These are phyloP conservation scores for Phallus indusiatus DNA, from an alignment of 768 basidiomycete genomes.

Conservation along the genomic window DNA sequence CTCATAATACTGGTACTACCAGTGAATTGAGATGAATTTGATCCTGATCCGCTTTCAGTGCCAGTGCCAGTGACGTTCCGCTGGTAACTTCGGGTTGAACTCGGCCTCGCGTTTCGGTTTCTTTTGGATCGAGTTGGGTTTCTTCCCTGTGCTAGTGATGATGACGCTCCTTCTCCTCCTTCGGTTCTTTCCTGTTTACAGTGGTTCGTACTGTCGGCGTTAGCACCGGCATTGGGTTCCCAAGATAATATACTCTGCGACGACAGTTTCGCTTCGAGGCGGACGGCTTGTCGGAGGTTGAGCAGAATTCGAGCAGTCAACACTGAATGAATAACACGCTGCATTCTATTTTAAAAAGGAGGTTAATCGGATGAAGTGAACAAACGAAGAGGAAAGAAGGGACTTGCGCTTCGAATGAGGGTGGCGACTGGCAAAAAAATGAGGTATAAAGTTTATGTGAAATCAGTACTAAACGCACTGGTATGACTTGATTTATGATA, in stretches of 20 bases:
- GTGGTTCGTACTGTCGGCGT: too few relatives aligned
- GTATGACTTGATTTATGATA: not conserved
- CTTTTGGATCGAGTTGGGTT: too few relatives aligned
- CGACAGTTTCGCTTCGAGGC: not conserved
- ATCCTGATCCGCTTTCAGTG: too few relatives aligned
- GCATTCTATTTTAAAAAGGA: not conserved
- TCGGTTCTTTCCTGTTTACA: too few relatives aligned
- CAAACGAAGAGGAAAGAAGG: not conserved
- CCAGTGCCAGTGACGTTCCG: too few relatives aligned
- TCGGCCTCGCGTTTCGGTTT: too few relatives aligned
- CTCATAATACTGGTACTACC: too few relatives aligned
- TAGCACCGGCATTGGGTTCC: not conserved
- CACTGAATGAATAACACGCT: conserved; percentile 5
- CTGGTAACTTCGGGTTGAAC: too few relatives aligned
- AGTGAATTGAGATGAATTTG: too few relatives aligned
- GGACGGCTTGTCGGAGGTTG: conserved; percentile 6
- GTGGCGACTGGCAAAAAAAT: not conserved
- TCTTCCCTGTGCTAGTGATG: too few relatives aligned
- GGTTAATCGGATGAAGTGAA: not conserved
- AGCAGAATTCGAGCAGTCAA: conserved; percentile 5
- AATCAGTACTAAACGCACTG: not conserved
- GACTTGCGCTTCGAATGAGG: not conserved
- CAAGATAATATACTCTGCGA: not conserved
- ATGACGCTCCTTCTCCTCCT: too few relatives aligned
- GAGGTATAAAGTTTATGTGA: not conserved